These are phyloP conservation scores for Barnettozyma californica DNA, from an alignment of 805 yeast species.

Conservation along the genomic window DNA sequence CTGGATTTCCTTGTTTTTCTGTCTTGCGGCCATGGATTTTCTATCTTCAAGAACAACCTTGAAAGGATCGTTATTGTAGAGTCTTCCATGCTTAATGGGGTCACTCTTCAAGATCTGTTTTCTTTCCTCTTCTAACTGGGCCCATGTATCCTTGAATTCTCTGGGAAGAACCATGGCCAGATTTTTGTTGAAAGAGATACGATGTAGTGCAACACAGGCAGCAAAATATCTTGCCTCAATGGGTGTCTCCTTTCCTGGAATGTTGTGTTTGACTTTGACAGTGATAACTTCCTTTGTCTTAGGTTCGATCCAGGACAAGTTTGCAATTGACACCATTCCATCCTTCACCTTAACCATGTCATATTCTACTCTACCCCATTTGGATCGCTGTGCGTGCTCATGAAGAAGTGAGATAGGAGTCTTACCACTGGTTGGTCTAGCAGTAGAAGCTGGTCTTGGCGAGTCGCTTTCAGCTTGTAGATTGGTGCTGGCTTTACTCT, in stretches of 20 bases:
- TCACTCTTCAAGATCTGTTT: constrained; percentile 40
- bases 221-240: constrained; percentile 86
- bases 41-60: constrained; percentile 53
- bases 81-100: constrained; percentile 41
- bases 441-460: constrained; percentile 9
- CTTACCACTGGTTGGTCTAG: constrained; percentile 51
- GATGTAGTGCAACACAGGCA: constrained; percentile 81
- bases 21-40: constrained; percentile 36
- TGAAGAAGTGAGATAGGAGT: constrained; percentile 81
- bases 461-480: constrained; percentile 6
- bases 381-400: constrained; percentile 80
- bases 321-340: constrained; percentile 64
- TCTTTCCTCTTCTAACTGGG: constrained; percentile 58
- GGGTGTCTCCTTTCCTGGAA: constrained; percentile 70
- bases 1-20: constrained; percentile 43
- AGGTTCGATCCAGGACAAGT: constrained; percentile 70
- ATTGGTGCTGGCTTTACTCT: background rate
- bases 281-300: constrained; percentile 65
- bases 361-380: constrained; percentile 84
- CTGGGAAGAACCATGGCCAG: constrained; percentile 84
- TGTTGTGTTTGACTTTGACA: constrained; percentile 46
- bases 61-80: constrained; percentile 77
- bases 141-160: constrained; percentile 77
- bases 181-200: constrained; percentile 76
- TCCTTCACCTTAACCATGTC: constrained; percentile 52